These are phyloP conservation scores for Limnomonas spitsbergensis DNA, from an alignment of 139 green algal species.

Conservation along the genomic window DNA sequence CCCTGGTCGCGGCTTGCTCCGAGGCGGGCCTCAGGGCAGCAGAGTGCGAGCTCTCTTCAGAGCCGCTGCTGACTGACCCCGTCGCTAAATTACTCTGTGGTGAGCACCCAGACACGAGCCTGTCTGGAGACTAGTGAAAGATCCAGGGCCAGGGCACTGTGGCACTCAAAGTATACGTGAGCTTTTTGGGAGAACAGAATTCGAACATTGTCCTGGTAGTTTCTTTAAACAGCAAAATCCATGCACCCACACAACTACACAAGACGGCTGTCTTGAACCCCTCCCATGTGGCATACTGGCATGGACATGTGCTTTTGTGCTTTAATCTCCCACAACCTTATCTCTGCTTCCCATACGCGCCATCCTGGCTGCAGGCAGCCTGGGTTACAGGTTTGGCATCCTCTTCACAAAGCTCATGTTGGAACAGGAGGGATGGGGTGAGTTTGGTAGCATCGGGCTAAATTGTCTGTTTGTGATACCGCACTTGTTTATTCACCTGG, in stretches of 20 bases:
- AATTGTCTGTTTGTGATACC: background rate
- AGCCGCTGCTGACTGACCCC: background rate
- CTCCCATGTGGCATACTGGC: too few species aligned
- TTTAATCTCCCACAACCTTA: background rate
- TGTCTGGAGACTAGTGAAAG: too few species aligned
- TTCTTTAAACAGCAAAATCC: too few species aligned
- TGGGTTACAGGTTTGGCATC: background rate
- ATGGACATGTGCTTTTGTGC: too few species aligned
- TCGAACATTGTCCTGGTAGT: too few species aligned
- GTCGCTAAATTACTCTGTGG: background rate
- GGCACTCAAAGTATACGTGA: too few species aligned
- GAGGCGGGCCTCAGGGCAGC: background rate
- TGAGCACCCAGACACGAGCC: too few species aligned
- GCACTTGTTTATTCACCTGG: background rate
- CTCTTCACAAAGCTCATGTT: background rate
- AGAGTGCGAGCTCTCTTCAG: background rate
- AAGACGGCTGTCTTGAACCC: too few species aligned
- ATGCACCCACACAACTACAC: too few species aligned
- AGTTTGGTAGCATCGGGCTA: background rate
- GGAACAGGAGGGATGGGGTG: background rate
- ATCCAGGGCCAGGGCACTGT: too few species aligned
- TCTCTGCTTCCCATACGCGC: background rate
- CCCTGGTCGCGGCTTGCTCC: background rate
- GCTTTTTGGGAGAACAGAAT: too few species aligned
- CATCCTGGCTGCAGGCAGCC: background rate